phyloP scores from a whole-genome alignment of 148 eudicot species.

The Gaultheria prostrata region DNA sequence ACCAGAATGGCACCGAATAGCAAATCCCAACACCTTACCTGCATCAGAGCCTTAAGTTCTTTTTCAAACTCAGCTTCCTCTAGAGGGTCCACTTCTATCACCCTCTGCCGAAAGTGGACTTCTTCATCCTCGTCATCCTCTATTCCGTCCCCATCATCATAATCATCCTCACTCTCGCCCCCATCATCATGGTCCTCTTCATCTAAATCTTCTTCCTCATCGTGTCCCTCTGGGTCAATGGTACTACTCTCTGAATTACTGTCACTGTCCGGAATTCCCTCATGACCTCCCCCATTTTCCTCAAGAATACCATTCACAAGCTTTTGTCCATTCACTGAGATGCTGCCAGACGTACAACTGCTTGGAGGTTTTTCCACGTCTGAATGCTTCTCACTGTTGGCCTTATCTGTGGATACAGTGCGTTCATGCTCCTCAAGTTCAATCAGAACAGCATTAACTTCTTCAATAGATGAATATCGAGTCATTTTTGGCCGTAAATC shows the following conservation, averaged over 20 bases:
- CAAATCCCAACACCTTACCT: slow-evolving; percentile 29
- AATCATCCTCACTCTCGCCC: slow-evolving; percentile 72
- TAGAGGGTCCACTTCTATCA: slow-evolving; percentile 53
- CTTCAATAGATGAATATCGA: slow-evolving; percentile 76
- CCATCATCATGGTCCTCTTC: slow-evolving; percentile 64
- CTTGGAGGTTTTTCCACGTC: slow-evolving; percentile 53
- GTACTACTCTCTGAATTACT: slow-evolving; percentile 77
- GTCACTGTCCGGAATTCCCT: slow-evolving; percentile 55
- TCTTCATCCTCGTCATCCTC: slow-evolving; percentile 89
- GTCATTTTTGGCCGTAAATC: slow-evolving; percentile 92
- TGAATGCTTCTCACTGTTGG: slow-evolving; percentile 51
- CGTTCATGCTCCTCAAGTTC: slow-evolving; percentile 88
- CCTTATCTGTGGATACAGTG: slow-evolving; percentile 39
- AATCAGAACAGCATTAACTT: slow-evolving; percentile 66
- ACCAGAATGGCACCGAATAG: background rate
- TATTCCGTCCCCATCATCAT: slow-evolving; percentile 52
- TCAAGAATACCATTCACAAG: slow-evolving; percentile 50
- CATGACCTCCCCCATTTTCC: slow-evolving; percentile 70
- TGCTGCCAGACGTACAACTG: slow-evolving; percentile 37
- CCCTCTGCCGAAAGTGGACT: slow-evolving; percentile 76
- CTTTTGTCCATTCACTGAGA: slow-evolving; percentile 48
- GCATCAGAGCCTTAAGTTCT: slow-evolving; percentile 90
- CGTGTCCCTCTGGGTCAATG: slow-evolving; percentile 54
- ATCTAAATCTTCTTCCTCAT: slow-evolving; percentile 69
- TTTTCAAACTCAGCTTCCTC: slow-evolving; percentile 92